Evolutionary conservation across 2,329 filamentous ascomycete genomes (phyloP).

Genomic region (Aspergillus proliferans): DNA sequence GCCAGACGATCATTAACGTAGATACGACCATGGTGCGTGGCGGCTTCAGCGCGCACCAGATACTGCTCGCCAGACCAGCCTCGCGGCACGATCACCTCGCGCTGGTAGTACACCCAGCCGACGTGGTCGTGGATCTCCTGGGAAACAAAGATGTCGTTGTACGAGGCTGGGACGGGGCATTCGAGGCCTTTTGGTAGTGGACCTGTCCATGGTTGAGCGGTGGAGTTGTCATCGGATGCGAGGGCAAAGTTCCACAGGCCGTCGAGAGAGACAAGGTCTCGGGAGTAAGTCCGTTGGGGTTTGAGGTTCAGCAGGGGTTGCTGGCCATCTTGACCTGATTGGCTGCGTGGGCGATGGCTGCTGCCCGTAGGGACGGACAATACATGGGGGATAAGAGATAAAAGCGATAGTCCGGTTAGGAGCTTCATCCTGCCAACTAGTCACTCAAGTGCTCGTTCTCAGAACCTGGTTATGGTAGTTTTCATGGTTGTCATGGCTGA

Average conservation of each 20-base stretch:
- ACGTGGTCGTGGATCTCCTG: constrained; percentile 20
- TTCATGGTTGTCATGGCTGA: too few species aligned
- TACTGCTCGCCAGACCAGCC: constrained; percentile 13
- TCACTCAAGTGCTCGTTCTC: too few species aligned
- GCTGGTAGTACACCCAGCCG: constrained; percentile 28
- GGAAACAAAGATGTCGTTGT: constrained; percentile 12
- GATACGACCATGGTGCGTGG: constrained; percentile 21
- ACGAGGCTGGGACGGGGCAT: constrained; percentile 11
- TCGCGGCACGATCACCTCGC: constrained; percentile 17
- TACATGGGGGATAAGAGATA: too few species aligned
- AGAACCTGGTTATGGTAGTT: too few species aligned
- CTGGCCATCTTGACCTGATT: too few species aligned
- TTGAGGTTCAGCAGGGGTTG: too few species aligned
- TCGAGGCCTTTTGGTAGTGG: constrained; percentile 7
- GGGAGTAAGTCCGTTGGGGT: neutral
- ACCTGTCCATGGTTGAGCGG: constrained; percentile 2
- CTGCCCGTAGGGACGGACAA: too few species aligned
- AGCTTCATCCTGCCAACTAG: too few species aligned
- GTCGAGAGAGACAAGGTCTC: constrained; percentile 10
- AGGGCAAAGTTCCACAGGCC: constrained; percentile 12
- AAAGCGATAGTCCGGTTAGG: too few species aligned
- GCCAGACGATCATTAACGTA: constrained; percentile 22
- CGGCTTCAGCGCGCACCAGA: constrained; percentile 21
- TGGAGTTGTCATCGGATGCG: constrained; percentile 3
- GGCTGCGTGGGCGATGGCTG: too few species aligned